Base-by-base conservation (phyloP, 1,284 basidiomycete species). In the Cryptococcus sp. region DNA sequence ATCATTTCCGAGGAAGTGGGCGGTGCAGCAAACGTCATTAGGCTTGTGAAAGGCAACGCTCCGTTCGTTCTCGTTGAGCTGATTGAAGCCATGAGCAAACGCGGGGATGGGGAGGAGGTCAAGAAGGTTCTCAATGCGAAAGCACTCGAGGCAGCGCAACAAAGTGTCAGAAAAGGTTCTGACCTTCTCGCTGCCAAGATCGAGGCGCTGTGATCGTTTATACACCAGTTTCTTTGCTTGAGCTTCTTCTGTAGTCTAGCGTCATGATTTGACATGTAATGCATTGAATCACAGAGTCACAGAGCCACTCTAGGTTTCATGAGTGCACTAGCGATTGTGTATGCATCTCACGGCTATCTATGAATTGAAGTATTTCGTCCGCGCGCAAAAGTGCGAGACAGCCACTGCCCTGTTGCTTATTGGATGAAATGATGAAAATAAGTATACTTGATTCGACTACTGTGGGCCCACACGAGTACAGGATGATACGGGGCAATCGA, bases 61-160 rank as follows among this genome's bases (percentile, higher is more conserved):
- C 83, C 87, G 2, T 93, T 93, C 66, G 84, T 93, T 4, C 79
- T 92, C 2, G 86, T 88, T 0, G 90, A 90, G 73, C 76, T 93
- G 44, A 83, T 88, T 62, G 86, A 86, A 64, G 83, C 86, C 23
- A 75, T 91, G 39, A 67, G 78, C 29, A 73, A 77, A 52, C 81
- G 81, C 10, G 81, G 80, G 2, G 73, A 71, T 17, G 75, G 73
- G 3, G 74, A 72, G n/a, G 77, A 72, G 50, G 69, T 89, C 46
- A 85, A 82, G 70, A 68, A 61, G 6, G 88, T 87, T 82, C 86
- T 91, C 68, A 77, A 73, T 3, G 65, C 72, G 15, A 76, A 79
- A 22, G 80, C 80, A 20, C 72, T 74, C 52, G 73, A 78, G 25
- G 61, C 47, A 11, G 62, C 77, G 25, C 66, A 61, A 52, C 64